Evolutionary conservation across 2,329 filamentous ascomycete genomes (phyloP), one percentile per base, ranked within the genome.

Genomic region (Xylariaceae sp.): DNA sequence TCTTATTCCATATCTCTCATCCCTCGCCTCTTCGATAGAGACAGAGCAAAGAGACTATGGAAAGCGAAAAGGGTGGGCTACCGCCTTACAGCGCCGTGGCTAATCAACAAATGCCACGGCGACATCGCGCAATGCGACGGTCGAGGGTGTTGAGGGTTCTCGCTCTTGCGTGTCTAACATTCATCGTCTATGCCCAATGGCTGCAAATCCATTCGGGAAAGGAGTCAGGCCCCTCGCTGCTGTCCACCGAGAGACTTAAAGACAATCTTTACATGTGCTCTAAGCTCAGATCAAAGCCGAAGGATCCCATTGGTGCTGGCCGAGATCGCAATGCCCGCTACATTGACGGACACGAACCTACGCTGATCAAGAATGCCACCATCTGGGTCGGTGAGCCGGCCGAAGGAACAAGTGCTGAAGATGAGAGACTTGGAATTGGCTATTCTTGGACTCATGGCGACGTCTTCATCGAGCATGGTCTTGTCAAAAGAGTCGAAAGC

Each of bases 351-450:
- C 78, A 80, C 56, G 80, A 78, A 62, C 80, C 86, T 0, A 84
- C 84, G 0, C 76, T 88, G 47, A 87, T 88, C 64, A 82, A 78
- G 62, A 88, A 88, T 68, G 86, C 86, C 3, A 85, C 82, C 1
- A 77, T 88, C 17, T 88, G 86, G 86, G 76, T 82, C 2, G 86
- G 86, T 39, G 85, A 88, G 72, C 82, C 86, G 0, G 70, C 67
- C 0, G 59, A 76, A 39, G 83, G 82, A 8, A 81, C 79, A 1
- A 79, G 77, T 5, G 70, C 75, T 4, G 78, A 80, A 51, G 83
- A 85, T 65, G 82, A 82, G 0, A 77, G 78, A 47, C 76, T 76
- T 34, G 85, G 85, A 15, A 81, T 81, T 59, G 84, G 84, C 37
- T 88, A 80, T 73, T 70, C 75, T 23, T 89, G 86, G 86, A 74